Evolutionary conservation across 495 filamentous ascomycete species (phyloP).

Genomic region (Opeltia flavorubescens): DNA sequence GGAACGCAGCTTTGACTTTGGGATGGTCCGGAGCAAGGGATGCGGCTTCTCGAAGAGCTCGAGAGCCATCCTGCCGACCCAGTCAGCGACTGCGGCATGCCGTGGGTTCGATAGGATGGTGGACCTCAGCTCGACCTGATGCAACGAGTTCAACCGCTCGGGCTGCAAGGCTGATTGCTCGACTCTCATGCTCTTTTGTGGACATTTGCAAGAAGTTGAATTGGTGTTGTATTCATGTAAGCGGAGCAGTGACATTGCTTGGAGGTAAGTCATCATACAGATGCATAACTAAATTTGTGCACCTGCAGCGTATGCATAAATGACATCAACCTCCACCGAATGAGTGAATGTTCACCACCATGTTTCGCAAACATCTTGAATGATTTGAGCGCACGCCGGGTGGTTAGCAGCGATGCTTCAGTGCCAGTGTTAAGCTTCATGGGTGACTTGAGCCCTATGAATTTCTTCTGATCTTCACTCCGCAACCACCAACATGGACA

Average conservation of each 20-base stretch:
- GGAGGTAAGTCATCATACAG: too few species aligned
- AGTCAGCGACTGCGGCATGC: slow-evolving; percentile 9
- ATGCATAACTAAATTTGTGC: too few species aligned
- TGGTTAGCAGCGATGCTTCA: not conserved
- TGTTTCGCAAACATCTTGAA: too few species aligned
- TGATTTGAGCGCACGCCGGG: too few species aligned
- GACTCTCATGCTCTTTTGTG: slow-evolving; percentile 31
- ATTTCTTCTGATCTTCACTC: not conserved
- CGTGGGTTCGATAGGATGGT: slow-evolving; percentile 6
- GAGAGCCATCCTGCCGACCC: slow-evolving; percentile 35
- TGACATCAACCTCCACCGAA: too few species aligned
- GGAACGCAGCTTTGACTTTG: slow-evolving; percentile 36
- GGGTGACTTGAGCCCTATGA: not conserved
- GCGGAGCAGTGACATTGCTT: too few species aligned
- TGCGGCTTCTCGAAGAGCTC: slow-evolving; percentile 47
- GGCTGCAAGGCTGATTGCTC: slow-evolving; percentile 33
- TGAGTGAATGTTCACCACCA: too few species aligned
- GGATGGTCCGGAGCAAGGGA: slow-evolving; percentile 43
- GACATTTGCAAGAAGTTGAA: slow-evolving; percentile 26
- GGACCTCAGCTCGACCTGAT: slow-evolving; percentile 34
- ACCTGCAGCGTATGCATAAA: too few species aligned
- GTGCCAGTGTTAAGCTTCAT: not conserved
- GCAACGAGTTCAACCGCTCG: slow-evolving; percentile 37
- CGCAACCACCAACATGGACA: slow-evolving; percentile 48
- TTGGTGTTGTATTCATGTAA: too few species aligned